Evolutionary conservation across 768 basidiomycete species (phyloP), one percentile per base, ranked within the genome.

Genomic region (Nidula microcarpa): DNA sequence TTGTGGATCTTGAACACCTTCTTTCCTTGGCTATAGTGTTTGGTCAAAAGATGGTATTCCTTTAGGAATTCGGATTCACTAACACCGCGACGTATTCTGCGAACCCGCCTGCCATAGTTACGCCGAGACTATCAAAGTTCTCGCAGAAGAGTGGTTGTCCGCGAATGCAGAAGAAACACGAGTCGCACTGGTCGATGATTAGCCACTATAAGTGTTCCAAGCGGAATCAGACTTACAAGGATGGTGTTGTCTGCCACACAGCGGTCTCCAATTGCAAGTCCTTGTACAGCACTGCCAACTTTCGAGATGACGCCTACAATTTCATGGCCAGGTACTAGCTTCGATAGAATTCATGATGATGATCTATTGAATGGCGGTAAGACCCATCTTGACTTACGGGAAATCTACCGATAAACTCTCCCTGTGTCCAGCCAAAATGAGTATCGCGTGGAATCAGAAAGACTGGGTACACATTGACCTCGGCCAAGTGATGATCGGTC

Each of bases 1-100:
- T 94, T 94, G 58, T 92, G 73, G 60, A 94, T 86, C 70, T 91
- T 91, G 78, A 91, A 95, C 16, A 91, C 74, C 62, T 93, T 94
- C 66, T 85, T 79, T 55, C 87, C 68, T 55, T 73, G 64, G 52
- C 70, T 74, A 54, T 36, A 51, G 16, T 37, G 43, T 34, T 30
- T 18, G 43, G 48, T 30, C 52, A 43, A 47, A n/a, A 23, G 47
- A 16, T 6, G 16, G 14, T 41, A 23, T 41, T n/a, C 34, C 9
- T 14, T 10, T 33, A 7, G 5, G 41, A 6, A 33, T 10, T 53
- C 7, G 49, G 30, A 41, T 43, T 48, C 37, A 55, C 17, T 67
- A 86, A 66, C 61, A 92, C 91, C 53, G 80, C 81, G 59, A 93
- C 82, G 71, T 93, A 94, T 64, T 94, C 91, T 6, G 92, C 91